Evolutionary conservation across 2,329 filamentous ascomycete genomes (phyloP), one percentile per base, ranked within the genome.

Genomic region (Clonostachys chloroleuca): DNA sequence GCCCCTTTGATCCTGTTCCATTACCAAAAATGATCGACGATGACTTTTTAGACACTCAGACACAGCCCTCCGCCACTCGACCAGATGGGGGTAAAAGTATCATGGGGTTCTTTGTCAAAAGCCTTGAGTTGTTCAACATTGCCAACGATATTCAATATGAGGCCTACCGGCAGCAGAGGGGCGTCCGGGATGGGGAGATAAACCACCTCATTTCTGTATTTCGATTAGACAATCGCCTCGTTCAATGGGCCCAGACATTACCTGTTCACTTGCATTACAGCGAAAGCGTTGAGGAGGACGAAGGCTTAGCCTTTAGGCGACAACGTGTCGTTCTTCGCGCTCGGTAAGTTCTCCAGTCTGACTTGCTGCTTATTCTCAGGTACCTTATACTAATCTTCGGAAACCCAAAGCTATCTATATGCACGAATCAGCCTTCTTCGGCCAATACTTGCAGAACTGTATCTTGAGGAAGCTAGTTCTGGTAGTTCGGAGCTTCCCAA

Each of bases 11-110:
- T 4, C 9, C 2, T 10, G 40, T 47, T 17, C 44, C 49, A 12
- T 13, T 30, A 30, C 24, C 24, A 30, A 30, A 34, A 20, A 51
- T 51, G 49, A 49, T 51, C 33, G 49, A 51, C 18, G 49, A 51
- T 30, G 49, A 51, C 34, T 49, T 47, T 24, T 13, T 49, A 12
- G 45, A 49, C 24, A 12, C 20, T 5, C 18, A 44, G 17, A 41
- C 34, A 12, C 14, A 49, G 36, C 45, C 45, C 13, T n/a, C 18
- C 5, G 33, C 45, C 14, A 34, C 44, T 36, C 41, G 45, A 14
- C 45, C 45, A 13, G 48, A 49, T 42, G 48, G 48, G 4, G 14
- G 33, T n/a, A 12, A 14, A 13, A 36, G 16, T n/a, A 37, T 43
- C 4, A 34, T 44, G 16, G 45, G 40, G 5, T 47, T 49, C 35